phyloP scores from a whole-genome alignment of 2,329 filamentous ascomycete genomes.

The Chalaropsis thielavioides region DNA sequence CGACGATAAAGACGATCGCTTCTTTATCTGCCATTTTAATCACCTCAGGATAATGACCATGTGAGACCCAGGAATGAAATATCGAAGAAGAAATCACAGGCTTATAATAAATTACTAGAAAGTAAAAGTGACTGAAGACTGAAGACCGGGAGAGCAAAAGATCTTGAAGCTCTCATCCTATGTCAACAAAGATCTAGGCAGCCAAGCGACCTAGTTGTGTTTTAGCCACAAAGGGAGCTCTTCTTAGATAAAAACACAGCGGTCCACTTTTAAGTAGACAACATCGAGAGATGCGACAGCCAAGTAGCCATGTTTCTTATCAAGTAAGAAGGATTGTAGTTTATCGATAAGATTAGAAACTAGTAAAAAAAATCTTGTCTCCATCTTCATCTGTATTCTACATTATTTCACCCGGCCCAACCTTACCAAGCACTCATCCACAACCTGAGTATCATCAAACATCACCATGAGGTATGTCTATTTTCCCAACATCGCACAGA shows the following conservation, averaged over 20 bases:
- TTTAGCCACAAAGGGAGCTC: slow-evolving; percentile 5
- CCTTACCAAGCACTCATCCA: background rate
- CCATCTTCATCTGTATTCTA: slow-evolving; percentile 10
- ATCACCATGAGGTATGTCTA: slow-evolving; percentile 19
- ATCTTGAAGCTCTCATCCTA: background rate
- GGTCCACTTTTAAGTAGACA: background rate
- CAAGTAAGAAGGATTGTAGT: background rate
- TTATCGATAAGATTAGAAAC: slow-evolving; percentile 16
- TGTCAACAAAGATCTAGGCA: slow-evolving; percentile 8
- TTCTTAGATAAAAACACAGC: background rate
- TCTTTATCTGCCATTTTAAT: slow-evolving; percentile 76
- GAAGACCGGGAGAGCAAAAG: background rate
- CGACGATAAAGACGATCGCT: slow-evolving; percentile 80
- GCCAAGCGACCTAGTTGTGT: slow-evolving; percentile 6
- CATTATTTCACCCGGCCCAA: slow-evolving; percentile 6
- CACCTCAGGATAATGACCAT: background rate
- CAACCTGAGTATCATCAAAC: slow-evolving; percentile 5
- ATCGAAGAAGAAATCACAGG: background rate
- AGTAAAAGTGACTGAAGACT: background rate
- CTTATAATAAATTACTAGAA: background rate
- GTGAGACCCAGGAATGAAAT: background rate
- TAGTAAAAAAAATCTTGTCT: slow-evolving; percentile 17
- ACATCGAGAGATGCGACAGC: too few relatives aligned
- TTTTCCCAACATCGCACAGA: background rate
- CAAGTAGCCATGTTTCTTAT: background rate